Evolutionary conservation across 495 filamentous ascomycete genomes (phyloP), one percentile per base, ranked within the genome.

Genomic region (Penicillium salamii): DNA sequence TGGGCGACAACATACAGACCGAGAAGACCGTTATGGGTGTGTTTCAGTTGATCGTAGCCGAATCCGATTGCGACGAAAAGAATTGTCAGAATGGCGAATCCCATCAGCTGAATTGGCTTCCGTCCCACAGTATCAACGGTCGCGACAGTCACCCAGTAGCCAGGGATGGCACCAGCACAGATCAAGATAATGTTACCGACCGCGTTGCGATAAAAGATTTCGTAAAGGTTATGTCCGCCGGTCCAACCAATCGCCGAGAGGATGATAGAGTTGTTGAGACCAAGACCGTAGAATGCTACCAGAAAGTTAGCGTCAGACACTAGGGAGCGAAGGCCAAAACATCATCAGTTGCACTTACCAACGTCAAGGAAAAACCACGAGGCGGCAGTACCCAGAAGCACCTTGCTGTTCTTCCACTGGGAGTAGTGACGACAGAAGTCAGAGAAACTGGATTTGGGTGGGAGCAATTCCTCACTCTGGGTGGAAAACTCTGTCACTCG

Each of bases 351-450:
- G 11, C 19, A 65, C 67, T 37, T 53, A 68, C 67, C 67, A 42
- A 84, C 79, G 59, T 88, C 86, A 28, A 89, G 78, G 54, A 89
- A 79, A 65, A 90, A 89, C 88, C 88, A 91, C 3, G 87, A 89
- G 12, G 82, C 80, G 15, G 89, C 86, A 3, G 87, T 91, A 5
- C 88, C 88, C 29, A 91, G 77, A 5, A 93, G 74, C 17, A 88
- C 72, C 58, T 80, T 82, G 46, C 78, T 80, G 57, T 90, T 78
- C 68, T 81, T 83, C 78, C 77, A 85, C 50, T 84, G 79, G 9
- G 65, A 49, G 55, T 86, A 91, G 65, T 88, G 79, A 32, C 65
- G 50, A 58, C 67, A 57, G 67, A 90, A 90, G 66, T 90, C 86
- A 7, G 50, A 51, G 74, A 77, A 82, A 49, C 78, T 81, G n/a